phyloP scores from a whole-genome alignment of 176 grass and related monocot species.

The Oryza meridionalis region DNA sequence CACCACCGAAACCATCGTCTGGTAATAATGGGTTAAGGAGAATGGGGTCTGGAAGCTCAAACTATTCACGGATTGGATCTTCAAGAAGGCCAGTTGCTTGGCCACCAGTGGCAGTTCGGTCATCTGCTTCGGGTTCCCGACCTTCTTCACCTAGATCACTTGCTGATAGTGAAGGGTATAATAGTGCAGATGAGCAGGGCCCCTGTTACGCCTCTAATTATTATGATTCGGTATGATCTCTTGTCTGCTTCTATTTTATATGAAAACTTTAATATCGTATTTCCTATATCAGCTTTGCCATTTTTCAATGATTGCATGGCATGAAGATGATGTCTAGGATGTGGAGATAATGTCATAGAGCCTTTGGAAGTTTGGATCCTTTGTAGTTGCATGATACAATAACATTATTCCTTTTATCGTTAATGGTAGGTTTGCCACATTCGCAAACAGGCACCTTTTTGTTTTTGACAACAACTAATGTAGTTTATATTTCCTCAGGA shows the following conservation, averaged over 20 bases:
- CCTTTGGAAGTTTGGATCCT: conserved; percentile 1
- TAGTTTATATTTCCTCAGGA: conserved; percentile 56
- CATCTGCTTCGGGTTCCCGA: conserved; percentile 75
- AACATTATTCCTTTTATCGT: conserved; percentile 15
- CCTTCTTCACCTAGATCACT: conserved; percentile 93
- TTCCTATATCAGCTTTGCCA: conserved; percentile 13
- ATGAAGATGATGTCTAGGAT: conserved; percentile 20
- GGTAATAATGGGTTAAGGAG: conserved; percentile 61
- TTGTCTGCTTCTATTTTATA: conserved; percentile 34
- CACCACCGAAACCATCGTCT: conserved; percentile 70
- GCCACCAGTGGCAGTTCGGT: conserved; percentile 57
- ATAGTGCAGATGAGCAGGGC: conserved; percentile 95
- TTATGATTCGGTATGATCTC: conserved; percentile 81
- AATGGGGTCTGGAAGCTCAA: conserved; percentile 63
- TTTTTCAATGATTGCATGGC: not conserved
- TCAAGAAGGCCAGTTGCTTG: conserved; percentile 82
- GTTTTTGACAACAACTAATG: not conserved
- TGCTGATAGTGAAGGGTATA: conserved; percentile 91
- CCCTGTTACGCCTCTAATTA: conserved; percentile 69
- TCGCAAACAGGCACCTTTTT: conserved; percentile 1
- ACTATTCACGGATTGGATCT: conserved; percentile 65
- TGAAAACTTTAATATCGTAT: conserved; percentile 28
- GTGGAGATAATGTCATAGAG: conserved; percentile 1
- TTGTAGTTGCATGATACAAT: conserved; percentile 21
- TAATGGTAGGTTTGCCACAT: not conserved